Base-by-base conservation (phyloP, 2,329 filamentous ascomycete species). In the Fusarium nanum region DNA sequence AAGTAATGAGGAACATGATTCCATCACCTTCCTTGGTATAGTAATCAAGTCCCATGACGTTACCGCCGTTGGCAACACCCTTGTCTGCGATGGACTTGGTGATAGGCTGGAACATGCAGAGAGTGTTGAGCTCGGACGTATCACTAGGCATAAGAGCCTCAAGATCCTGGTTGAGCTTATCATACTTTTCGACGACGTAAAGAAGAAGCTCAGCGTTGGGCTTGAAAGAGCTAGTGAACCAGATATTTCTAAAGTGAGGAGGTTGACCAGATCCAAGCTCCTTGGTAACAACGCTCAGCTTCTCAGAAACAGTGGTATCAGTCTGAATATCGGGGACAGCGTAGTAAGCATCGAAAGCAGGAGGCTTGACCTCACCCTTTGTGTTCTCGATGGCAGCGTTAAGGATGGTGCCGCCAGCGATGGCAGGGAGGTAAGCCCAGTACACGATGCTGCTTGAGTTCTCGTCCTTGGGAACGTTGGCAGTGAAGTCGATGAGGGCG, bases 201-300 rank as follows among this genome's bases (percentile, higher is more conserved):
- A 70, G 60, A 20, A 83, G 70, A 8, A 81, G 75, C 23, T 75
- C 74, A 1, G 75, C 70, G 48, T 81, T 77, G 57, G 81, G 82
- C 53, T 80, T 78, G 65, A 81, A 77, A 0, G 76, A 70, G 11
- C 74, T 58, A 0, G 80, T 79, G 67, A 79, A 80, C 81, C 81
- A 83, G 2, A 75, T 73, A 46, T 79, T 77, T 42, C 70, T 70
- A 60, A 77, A 75, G 18, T 77, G 76, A 18, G 74, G 32, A 0
- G 76, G 75, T 18, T 79, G 77, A 1, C 75, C 73, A 2, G 68
- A 64, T 6, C 75, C 77, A 5, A 81, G 75, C 46, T 79, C 77
- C 4, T 59, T 61, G 6, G 78, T 76, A 10, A 80, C 68, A 16
- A 67, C 66, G n/a, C 77, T 71, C 47, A 81, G 72, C 20, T 63